Evolutionary conservation across 495 filamentous ascomycete genomes (phyloP).

Genomic region (Thermochaetoides thermophila): DNA sequence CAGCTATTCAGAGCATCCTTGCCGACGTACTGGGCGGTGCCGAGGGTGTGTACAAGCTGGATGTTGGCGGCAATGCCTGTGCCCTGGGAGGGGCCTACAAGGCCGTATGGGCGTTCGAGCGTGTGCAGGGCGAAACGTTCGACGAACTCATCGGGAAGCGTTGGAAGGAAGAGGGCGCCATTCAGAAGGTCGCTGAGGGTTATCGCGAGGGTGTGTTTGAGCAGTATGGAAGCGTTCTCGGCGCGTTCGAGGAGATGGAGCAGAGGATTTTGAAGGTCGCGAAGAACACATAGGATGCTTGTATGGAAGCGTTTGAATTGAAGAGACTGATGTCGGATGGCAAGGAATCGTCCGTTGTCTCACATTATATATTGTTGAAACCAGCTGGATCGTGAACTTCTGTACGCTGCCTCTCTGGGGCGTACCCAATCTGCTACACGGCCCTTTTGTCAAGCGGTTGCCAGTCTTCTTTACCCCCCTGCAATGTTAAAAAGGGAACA

Average conservation of each 20-base stretch:
- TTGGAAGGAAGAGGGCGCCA: conserved; percentile 74
- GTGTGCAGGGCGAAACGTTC: conserved; percentile 55
- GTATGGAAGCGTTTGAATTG: no score
- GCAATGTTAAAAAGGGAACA: no score
- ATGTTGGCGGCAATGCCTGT: conserved; percentile 93
- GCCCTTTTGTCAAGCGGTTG: no score
- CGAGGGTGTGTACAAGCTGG: conserved; percentile 82
- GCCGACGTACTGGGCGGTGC: conserved; percentile 77
- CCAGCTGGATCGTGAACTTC: no score
- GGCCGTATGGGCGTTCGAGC: conserved; percentile 80
- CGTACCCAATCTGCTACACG: no score
- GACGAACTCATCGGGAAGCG: conserved; percentile 68
- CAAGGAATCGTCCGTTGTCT: no score
- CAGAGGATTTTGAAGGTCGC: conserved; percentile 41
- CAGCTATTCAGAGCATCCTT: conserved; percentile 64
- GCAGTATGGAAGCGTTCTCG: conserved; percentile 58
- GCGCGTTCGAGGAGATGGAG: conserved; percentile 74
- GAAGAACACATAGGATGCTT: conserved; percentile 27
- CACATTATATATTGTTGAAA: no score
- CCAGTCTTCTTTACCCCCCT: no score
- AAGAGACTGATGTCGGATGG: no score
- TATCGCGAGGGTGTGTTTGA: conserved; percentile 61
- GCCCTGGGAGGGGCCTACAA: conserved; percentile 94
- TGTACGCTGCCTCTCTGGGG: no score
- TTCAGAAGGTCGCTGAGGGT: conserved; percentile 68